Conservation (phyloP, 2,329 filamentous ascomycete species). For the Ampelomyces quisqualis region DNA sequence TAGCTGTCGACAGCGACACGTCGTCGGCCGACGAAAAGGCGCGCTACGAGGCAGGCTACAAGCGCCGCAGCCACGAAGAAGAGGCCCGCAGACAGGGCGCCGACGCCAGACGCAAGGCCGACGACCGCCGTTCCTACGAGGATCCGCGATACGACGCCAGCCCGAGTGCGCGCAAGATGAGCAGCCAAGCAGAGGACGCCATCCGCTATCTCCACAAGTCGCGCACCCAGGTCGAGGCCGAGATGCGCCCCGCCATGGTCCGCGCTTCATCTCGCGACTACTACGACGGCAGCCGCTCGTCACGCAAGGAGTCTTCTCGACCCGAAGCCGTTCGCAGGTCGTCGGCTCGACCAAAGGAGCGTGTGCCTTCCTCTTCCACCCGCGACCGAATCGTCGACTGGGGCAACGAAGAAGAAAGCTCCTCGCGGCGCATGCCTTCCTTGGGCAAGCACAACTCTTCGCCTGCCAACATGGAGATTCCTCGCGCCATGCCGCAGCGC, state of each 20-base stretch:
- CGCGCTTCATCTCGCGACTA: constrained; percentile 38
- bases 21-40: constrained; percentile 36
- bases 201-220: constrained; percentile 33
- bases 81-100: constrained; percentile 24
- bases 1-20: constrained; percentile 36
- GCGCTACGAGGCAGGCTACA: constrained; percentile 35
- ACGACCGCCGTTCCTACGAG: constrained; percentile 35
- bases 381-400: constrained; percentile 38
- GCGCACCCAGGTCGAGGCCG: constrained; percentile 27
- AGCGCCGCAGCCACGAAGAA: constrained; percentile 29
- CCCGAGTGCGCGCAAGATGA: constrained; percentile 27
- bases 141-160: constrained; percentile 20
- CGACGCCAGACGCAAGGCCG: constrained; percentile 29
- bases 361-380: constrained; percentile 20
- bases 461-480: constrained; percentile 37
- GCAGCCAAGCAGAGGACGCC: constrained; percentile 28
- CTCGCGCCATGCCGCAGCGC: constrained; percentile 29
- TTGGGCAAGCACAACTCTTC: constrained; percentile 45
- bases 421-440: constrained; percentile 20
- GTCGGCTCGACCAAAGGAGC: constrained; percentile 39
- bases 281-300: constrained; percentile 27
- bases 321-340: constrained; percentile 37
- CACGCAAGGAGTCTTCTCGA: constrained; percentile 29
- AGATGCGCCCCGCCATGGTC: constrained; percentile 29
- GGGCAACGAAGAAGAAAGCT: constrained; percentile 25